Percentiles rank a stretch among this genome's conserved stretches.
These are phyloP conservation scores for Sporothrix pseudoabietina DNA, from an alignment of 2,329 filamentous ascomycete species.

Conservation along the genomic window DNA sequence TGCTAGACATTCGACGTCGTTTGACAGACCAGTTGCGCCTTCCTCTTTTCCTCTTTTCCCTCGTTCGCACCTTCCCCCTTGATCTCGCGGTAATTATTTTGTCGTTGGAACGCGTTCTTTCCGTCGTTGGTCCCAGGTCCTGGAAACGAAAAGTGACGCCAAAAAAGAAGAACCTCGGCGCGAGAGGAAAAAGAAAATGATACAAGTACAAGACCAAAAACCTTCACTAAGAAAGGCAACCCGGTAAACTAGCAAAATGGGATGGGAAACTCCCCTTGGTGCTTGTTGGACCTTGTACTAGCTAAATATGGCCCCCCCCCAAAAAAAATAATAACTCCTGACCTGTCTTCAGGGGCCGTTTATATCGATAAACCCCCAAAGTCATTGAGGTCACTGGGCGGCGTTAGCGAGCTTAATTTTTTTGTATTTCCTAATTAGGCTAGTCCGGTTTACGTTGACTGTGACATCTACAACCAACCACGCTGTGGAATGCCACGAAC, in stretches of 20 bases:
- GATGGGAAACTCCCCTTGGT: background rate
- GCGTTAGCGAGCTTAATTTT: background rate
- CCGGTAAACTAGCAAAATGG: constrained; percentile 1
- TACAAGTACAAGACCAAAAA: background rate
- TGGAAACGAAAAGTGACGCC: background rate
- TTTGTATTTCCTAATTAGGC: background rate
- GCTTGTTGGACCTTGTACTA: constrained; percentile 4
- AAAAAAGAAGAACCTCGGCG: constrained; percentile 17
- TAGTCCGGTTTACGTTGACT: background rate
- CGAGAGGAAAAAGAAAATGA: background rate
- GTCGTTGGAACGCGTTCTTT: background rate
- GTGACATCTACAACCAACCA: background rate
- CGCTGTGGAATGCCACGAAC: constrained; percentile 3
- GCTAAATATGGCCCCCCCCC: background rate
- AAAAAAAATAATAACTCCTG: background rate
- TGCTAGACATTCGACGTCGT: background rate
- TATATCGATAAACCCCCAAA: background rate
- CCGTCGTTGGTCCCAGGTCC: background rate
- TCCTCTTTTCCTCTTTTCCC: background rate
- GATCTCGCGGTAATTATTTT: constrained; percentile 16
- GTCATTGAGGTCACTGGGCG: background rate
- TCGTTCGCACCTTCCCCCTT: background rate
- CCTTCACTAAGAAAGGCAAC: background rate
- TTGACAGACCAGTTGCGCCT: background rate
- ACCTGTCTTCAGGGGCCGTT: background rate